Conservation (phyloP, 768 basidiomycete species). For the Mycena rosella region DNA sequence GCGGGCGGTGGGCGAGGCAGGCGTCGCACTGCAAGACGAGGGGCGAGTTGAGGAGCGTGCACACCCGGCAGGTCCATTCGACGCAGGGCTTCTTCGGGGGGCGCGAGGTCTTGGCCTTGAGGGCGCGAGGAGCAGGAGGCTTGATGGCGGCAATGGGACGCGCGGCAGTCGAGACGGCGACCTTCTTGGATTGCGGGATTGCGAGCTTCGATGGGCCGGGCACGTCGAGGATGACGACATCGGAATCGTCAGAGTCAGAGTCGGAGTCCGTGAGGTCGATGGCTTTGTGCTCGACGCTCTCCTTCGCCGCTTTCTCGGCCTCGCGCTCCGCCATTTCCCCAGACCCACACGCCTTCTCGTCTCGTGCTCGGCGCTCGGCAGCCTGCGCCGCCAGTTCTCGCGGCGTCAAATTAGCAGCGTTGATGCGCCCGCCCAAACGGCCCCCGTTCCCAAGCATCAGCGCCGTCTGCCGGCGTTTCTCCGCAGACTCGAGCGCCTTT, state of each 20-base stretch:
- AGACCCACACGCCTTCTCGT: slow-evolving; percentile 82
- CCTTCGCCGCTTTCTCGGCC: slow-evolving; percentile 75
- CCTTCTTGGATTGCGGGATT: slow-evolving; percentile 28
- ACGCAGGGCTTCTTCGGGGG: slow-evolving; percentile 9
- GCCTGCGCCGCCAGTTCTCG: slow-evolving; percentile 88
- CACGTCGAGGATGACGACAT: slow-evolving; percentile 48
- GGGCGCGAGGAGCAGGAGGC: not conserved
- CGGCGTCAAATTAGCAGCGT: slow-evolving; percentile 62
- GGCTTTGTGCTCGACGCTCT: slow-evolving; percentile 71
- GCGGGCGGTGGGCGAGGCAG: slow-evolving; percentile 61
- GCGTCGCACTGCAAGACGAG: slow-evolving; percentile 69
- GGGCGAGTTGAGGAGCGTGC: slow-evolving; percentile 75
- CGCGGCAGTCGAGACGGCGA: slow-evolving; percentile 23
- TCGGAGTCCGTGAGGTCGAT: slow-evolving; percentile 68
- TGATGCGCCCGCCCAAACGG: slow-evolving; percentile 64
- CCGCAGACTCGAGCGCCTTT: slow-evolving; percentile 84
- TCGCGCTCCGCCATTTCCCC: slow-evolving; percentile 69
- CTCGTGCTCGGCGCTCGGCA: slow-evolving; percentile 81
- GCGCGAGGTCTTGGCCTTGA: slow-evolving; percentile 3
- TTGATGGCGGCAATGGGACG: not conserved
- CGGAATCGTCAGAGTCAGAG: slow-evolving; percentile 48
- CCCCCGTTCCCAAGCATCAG: slow-evolving; percentile 65
- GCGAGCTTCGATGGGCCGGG: slow-evolving; percentile 43
- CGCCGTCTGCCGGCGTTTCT: slow-evolving; percentile 69
- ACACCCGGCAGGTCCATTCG: slow-evolving; percentile 68